phyloP scores from a whole-genome alignment of 176 grass and related monocot species.

The Triticum urartu region DNA sequence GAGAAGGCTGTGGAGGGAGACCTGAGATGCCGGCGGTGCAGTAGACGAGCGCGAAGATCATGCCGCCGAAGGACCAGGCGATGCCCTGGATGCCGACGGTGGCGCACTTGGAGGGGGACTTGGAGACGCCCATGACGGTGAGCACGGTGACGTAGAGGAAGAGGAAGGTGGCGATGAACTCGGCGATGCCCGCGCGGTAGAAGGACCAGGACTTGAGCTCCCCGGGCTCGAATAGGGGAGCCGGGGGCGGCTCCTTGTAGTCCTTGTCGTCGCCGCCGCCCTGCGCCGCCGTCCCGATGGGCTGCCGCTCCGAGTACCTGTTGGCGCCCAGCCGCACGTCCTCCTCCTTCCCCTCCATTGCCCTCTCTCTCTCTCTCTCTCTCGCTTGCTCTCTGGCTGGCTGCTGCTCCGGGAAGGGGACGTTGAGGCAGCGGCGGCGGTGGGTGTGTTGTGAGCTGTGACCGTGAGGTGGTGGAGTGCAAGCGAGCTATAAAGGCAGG shows the following conservation, averaged over 20 bases:
- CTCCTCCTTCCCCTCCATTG: constrained; percentile 87
- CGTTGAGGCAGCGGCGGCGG: not conserved
- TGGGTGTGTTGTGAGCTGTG: not conserved
- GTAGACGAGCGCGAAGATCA: constrained; percentile 97
- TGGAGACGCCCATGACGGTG: constrained; percentile 87
- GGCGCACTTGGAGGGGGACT: constrained; percentile 58
- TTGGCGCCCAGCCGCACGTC: constrained; percentile 77
- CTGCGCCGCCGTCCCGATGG: constrained; percentile 81
- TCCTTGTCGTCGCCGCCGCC: constrained; percentile 67
- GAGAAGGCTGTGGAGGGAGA: not conserved
- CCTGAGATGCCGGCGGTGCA: constrained; percentile 95
- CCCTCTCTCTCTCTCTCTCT: not conserved
- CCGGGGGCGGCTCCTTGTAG: constrained; percentile 79
- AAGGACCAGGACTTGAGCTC: constrained; percentile 94
- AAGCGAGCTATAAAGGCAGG: constrained; percentile 33
- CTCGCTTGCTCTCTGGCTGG: not conserved
- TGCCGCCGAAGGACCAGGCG: constrained; percentile 89
- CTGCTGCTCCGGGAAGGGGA: not conserved
- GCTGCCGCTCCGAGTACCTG: constrained; percentile 76
- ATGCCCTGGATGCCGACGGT: constrained; percentile 90
- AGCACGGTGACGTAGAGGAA: constrained; percentile 94
- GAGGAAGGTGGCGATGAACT: constrained; percentile 89
- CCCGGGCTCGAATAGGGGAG: constrained; percentile 77
- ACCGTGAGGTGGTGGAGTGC: not conserved
- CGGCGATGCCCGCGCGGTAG: constrained; percentile 92